Base-by-base conservation (phyloP, 495 filamentous ascomycete species). In the Talaromyces adpressus region DNA sequence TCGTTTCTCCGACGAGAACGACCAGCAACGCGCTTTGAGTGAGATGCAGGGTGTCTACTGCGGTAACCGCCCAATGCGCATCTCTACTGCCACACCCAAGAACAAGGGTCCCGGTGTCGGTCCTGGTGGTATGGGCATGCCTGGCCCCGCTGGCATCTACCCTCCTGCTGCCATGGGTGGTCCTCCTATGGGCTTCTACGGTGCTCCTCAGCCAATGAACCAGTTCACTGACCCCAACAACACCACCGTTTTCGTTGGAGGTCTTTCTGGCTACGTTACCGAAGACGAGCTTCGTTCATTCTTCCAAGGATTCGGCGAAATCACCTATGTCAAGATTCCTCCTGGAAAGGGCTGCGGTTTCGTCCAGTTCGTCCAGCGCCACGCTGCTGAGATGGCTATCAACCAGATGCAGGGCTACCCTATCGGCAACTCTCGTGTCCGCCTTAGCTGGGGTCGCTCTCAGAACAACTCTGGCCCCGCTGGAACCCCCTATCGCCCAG, bases 151-250 rank as follows among this genome's bases (percentile, higher is more conserved):
- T 32, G 78, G 74, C 65, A 79, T 80, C 70, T 83, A 82, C 73
- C 76, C 78, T 62, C 88, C 89, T 66, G 45, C 89, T 66, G 45
- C 74, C 12, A 91, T 91, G 89, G 87, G 88, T 67, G 88, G 83
- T 65, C 90, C 90, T 63, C 89, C 88, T 18, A 87, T 92, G 79
- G 87, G 85, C 58, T 92, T 88, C 80, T 93, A 91, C 73, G 90
- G 89, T 63, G 84, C 87, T 64, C 87, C 88, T 61, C 92, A 96
- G 78, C 92, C 92, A 16, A 99, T 99, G 94, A 99, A 99, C 77
- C 94, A 99, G 77, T 99, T 99, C 80, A 99, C 94, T 34, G 94
- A 99, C 69, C 94, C 94, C n/a, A 99, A 99, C 84, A 99, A 99
- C 81, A 99, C 94, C 54, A 99, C 94, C 25, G 94, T 99, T 64